Percentiles rank a stretch among this genome's conserved stretches.
phyloP scores from a whole-genome alignment of 176 grass and related monocot genomes.

The Poa pratensis region DNA sequence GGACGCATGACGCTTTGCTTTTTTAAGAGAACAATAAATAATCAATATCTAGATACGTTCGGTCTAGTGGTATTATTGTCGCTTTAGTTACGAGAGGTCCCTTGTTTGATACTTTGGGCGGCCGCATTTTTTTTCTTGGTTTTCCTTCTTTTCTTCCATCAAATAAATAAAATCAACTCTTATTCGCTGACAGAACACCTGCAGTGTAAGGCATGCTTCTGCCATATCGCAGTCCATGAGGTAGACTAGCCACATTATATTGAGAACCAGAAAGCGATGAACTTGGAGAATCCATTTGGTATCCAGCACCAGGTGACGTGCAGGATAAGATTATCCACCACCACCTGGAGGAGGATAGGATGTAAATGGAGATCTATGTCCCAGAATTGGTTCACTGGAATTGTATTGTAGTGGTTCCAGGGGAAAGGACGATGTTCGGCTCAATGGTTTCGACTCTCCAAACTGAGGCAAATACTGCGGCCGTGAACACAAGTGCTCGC shows the following conservation, averaged over 20 bases:
- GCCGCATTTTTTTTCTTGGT: no score
- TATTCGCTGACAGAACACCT: slow-evolving; percentile 45
- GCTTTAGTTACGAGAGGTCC: no score
- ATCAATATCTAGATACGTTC: no score
- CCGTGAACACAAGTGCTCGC: slow-evolving; percentile 73
- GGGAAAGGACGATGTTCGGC: slow-evolving; percentile 88
- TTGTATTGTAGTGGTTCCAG: slow-evolving; percentile 63
- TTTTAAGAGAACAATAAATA: no score
- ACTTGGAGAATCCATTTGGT: slow-evolving; percentile 64
- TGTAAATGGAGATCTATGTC: slow-evolving; percentile 57
- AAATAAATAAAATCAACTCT: no score
- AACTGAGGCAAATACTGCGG: slow-evolving; percentile 44
- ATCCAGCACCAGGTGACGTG: slow-evolving; percentile 59
- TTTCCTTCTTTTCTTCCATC: no score
- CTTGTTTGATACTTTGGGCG: no score
- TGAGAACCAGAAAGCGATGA: no score
- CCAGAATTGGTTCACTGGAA: slow-evolving; percentile 65
- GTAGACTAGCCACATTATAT: slow-evolving; percentile 56
- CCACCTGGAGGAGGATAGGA: slow-evolving; percentile 61
- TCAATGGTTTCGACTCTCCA: slow-evolving; percentile 68
- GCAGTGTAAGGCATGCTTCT: slow-evolving; percentile 60
- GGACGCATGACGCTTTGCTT: no score
- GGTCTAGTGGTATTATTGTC: no score
- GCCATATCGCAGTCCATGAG: slow-evolving; percentile 66
- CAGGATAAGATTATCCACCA: slow-evolving; percentile 53